A percentile compares a stretch with the other conserved stretches of the same genome.
Conservation (phyloP, 208 protist genomes). For the Vickermania ingenoplastis region DNA sequence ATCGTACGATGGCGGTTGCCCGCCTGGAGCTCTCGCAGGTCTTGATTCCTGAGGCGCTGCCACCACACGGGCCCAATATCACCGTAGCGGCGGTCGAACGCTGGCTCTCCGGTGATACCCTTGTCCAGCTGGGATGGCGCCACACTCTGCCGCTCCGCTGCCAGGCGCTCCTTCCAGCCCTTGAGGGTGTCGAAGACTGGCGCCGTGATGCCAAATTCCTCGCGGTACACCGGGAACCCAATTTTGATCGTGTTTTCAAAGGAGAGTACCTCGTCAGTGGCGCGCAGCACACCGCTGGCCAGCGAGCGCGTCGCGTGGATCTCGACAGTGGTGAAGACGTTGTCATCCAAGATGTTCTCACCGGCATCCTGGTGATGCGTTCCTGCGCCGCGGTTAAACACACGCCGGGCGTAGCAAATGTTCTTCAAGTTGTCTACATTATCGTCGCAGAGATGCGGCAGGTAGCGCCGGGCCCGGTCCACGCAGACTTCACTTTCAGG, state of each 20-base stretch:
- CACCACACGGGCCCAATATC: not conserved
- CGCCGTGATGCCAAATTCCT: slow-evolving; percentile 28
- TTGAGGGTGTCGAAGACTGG: slow-evolving; percentile 25
- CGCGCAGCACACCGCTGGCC: slow-evolving; percentile 5
- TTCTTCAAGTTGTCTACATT: slow-evolving; percentile 41
- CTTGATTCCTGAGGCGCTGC: no score
- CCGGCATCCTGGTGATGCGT: not conserved
- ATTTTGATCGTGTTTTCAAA: slow-evolving; percentile 30
- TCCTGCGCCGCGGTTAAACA: slow-evolving; percentile 11
- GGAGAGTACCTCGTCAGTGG: slow-evolving; percentile 15
- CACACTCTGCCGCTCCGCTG: not conserved
- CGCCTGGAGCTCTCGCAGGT: not conserved
- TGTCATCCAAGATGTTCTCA: slow-evolving; percentile 23
- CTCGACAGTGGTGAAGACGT: no score
- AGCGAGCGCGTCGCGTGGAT: slow-evolving; percentile 10
- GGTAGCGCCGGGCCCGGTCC: slow-evolving; percentile 32
- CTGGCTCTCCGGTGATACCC: not conserved
- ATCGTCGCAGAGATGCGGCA: slow-evolving; percentile 28
- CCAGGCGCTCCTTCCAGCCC: slow-evolving; percentile 9
- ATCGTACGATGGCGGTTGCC: slow-evolving; percentile 5
- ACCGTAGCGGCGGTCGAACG: not conserved
- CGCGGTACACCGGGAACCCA: slow-evolving; percentile 25
- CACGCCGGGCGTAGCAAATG: slow-evolving; percentile 29
- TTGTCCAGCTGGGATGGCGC: not conserved
- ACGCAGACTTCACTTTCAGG: slow-evolving; percentile 33